Evolutionary conservation across 1,284 basidiomycete species (phyloP).

Genomic region (Rhodofomes roseus): DNA sequence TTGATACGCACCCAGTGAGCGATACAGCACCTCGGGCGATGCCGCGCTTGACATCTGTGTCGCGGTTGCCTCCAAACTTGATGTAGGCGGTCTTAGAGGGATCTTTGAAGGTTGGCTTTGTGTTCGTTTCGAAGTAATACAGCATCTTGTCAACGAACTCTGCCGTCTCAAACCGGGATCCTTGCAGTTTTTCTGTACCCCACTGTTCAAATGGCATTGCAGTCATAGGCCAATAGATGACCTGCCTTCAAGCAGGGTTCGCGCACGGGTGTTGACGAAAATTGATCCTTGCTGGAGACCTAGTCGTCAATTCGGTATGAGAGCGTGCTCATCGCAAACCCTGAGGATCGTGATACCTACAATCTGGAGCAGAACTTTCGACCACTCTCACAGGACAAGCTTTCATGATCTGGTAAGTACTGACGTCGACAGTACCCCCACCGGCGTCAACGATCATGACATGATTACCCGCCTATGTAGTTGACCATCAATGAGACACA

Average conservation of each 20-base stretch:
- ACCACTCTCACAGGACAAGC: neutral
- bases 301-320: neutral
- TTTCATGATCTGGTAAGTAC: neutral
- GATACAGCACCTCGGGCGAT: neutral
- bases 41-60: neutral
- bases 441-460: slow-evolving; percentile 4
- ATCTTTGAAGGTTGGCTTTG: slow-evolving; percentile 5
- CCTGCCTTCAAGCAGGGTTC: neutral
- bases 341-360: neutral
- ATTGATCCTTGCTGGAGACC: neutral
- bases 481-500: neutral
- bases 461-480: neutral
- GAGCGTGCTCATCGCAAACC: no score
- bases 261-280: neutral
- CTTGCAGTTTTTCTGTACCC: neutral
- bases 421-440: slow-evolving; percentile 2
- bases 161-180: neutral
- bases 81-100: neutral
- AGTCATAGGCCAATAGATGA: no score
- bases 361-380: neutral
- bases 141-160: neutral
- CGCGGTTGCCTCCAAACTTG: neutral
- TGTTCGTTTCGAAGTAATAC: neutral
- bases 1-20: neutral
- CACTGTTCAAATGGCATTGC: no score